Conservation (phyloP, 805 yeast genomes). For the Tetrapisispora pingtungensis region DNA sequence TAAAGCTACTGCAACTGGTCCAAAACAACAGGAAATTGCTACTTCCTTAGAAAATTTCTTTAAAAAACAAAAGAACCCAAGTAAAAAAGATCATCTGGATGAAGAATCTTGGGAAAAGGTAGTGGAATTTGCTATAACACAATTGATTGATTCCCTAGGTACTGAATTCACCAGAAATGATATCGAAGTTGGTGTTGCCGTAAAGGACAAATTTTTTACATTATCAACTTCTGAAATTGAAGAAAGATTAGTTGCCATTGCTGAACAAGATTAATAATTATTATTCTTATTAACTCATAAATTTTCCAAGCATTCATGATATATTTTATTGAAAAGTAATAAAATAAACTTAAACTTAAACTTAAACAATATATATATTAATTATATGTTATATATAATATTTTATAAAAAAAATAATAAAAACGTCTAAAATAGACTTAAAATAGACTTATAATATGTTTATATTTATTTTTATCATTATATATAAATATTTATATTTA, state of each 20-base stretch:
- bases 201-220: conserved; percentile 57
- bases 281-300: not conserved
- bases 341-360: not conserved
- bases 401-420: not conserved
- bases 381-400: not conserved
- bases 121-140: conserved; percentile 80
- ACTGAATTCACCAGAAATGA: conserved; percentile 93
- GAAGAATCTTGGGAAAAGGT: conserved; percentile 79
- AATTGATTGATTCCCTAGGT: conserved; percentile 76
- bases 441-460: too few relatives aligned
- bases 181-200: conserved; percentile 85
- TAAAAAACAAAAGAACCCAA: conserved; percentile 39
- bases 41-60: conserved; percentile 83
- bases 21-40: conserved; percentile 92
- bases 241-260: conserved; percentile 85
- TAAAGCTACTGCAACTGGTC: conserved; percentile 90
- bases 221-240: conserved; percentile 84
- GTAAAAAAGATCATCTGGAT: conserved; percentile 21
- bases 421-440: too few relatives aligned
- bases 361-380: not conserved
- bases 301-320: not conserved
- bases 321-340: not conserved
- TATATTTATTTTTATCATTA: not conserved
- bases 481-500: not conserved
- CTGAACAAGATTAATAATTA: conserved; percentile 78